Percentiles rank a stretch among this genome's conserved stretches.
Evolutionary conservation across 495 filamentous ascomycete species (phyloP).

Genomic region (Stereocaulon alpinum): DNA sequence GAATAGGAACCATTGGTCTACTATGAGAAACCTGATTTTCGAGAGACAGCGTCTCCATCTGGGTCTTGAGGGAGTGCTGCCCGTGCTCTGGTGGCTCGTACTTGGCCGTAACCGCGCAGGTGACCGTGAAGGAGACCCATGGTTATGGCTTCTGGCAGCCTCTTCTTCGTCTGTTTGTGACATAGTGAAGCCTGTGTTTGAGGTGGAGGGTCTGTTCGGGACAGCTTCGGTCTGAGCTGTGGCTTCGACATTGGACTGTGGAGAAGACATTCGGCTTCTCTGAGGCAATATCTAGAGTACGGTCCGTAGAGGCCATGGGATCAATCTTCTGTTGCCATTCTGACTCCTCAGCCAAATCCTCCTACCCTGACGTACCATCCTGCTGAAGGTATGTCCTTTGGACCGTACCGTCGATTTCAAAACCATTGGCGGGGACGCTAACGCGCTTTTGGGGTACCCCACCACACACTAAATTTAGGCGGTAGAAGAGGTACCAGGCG

Average conservation of each 20-base stretch:
- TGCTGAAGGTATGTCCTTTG: background rate
- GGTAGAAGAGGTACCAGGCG: too few relatives aligned
- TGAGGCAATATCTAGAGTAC: background rate
- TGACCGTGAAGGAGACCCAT: background rate
- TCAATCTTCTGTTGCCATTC: background rate
- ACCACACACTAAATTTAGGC: too few relatives aligned
- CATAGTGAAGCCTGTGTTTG: background rate
- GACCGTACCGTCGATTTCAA: background rate
- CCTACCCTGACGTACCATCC: background rate
- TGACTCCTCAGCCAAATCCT: background rate
- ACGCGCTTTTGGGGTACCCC: too few relatives aligned
- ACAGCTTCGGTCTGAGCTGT: background rate
- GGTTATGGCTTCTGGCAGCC: background rate
- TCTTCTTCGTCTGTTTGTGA: background rate
- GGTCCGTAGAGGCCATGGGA: background rate
- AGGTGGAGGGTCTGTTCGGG: background rate
- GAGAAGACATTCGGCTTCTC: background rate
- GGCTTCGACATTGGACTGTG: background rate
- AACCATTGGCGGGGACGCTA: too few relatives aligned
- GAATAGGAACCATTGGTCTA: constrained; percentile 47
- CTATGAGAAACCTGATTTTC: constrained; percentile 26
- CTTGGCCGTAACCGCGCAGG: background rate
- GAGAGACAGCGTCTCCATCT: constrained; percentile 1
- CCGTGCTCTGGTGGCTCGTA: background rate
- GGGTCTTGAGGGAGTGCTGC: background rate